These are phyloP conservation scores for Tetrahymena elliotti DNA, from an alignment of 73 alveolate species.

Conservation along the genomic window DNA sequence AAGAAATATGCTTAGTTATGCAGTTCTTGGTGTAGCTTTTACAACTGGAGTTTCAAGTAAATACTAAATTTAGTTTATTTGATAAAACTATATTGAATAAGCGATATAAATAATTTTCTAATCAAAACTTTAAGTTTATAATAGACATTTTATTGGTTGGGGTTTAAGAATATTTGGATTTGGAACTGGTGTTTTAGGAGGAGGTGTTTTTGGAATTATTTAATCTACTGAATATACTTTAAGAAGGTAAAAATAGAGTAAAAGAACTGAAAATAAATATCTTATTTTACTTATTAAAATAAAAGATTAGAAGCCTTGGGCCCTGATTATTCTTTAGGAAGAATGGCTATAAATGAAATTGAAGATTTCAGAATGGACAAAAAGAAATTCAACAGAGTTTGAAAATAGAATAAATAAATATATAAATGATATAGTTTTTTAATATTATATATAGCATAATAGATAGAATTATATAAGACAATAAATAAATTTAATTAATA, in stretches of 20 bases:
- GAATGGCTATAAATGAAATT: constrained; percentile 31
- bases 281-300: neutral
- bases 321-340: constrained; percentile 27
- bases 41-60: constrained; percentile 4
- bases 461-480: too few species aligned
- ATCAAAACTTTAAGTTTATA: neutral
- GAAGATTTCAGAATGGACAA: constrained; percentile 48
- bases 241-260: neutral
- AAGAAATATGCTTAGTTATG: neutral
- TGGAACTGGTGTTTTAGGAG: constrained; percentile 9
- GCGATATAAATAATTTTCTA: too few species aligned
- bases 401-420: neutral
- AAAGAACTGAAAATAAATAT: neutral
- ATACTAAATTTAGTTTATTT: too few species aligned
- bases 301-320: constrained; percentile 34
- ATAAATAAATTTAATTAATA: too few species aligned
- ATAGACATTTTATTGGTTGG: constrained; percentile 4
- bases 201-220: constrained; percentile 9
- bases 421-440: too few species aligned
- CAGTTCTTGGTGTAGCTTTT: constrained; percentile 21
- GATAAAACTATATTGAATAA: too few species aligned
- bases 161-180: constrained; percentile 21
- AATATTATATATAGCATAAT: too few species aligned
- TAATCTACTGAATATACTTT: constrained; percentile 35
- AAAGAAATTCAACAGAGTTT: constrained; percentile 13